Conservation (phyloP, 805 yeast genomes). For the Pachysolen tannophilus region DNA sequence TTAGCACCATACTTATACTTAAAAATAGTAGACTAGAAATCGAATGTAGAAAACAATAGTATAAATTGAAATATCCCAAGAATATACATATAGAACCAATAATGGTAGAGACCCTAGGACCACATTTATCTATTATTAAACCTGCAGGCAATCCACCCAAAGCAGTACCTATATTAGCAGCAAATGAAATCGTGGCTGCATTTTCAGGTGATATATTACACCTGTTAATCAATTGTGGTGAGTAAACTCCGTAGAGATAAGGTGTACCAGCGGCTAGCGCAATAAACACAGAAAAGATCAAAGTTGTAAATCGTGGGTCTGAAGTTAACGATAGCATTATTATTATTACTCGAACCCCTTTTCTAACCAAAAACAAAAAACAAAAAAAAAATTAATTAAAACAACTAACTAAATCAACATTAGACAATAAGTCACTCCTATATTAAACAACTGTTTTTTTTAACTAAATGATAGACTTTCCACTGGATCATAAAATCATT, state of each 20-base stretch:
- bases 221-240: slow-evolving; percentile 57
- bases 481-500: too few species aligned
- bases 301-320: slow-evolving; percentile 10
- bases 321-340: neutral
- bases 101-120: slow-evolving; percentile 45
- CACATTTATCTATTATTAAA: slow-evolving; percentile 50
- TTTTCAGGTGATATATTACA: slow-evolving; percentile 51
- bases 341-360: neutral
- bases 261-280: slow-evolving; percentile 71
- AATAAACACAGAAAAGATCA: slow-evolving; percentile 28
- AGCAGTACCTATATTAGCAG: slow-evolving; percentile 57
- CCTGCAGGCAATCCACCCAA: slow-evolving; percentile 71
- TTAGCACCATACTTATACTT: slow-evolving; percentile 38
- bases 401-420: neutral
- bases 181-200: slow-evolving; percentile 57
- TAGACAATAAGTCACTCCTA: too few species aligned
- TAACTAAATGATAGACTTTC: too few species aligned
- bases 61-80: slow-evolving; percentile 44
- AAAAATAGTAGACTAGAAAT: slow-evolving; percentile 32
- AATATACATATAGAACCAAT: slow-evolving; percentile 50
- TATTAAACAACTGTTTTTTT: too few species aligned
- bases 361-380: neutral
- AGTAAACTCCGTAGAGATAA: slow-evolving; percentile 65
- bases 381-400: neutral
- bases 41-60: slow-evolving; percentile 34